Base-by-base conservation (phyloP, 2,329 filamentous ascomycete species). In the Beauveria caledonica region DNA sequence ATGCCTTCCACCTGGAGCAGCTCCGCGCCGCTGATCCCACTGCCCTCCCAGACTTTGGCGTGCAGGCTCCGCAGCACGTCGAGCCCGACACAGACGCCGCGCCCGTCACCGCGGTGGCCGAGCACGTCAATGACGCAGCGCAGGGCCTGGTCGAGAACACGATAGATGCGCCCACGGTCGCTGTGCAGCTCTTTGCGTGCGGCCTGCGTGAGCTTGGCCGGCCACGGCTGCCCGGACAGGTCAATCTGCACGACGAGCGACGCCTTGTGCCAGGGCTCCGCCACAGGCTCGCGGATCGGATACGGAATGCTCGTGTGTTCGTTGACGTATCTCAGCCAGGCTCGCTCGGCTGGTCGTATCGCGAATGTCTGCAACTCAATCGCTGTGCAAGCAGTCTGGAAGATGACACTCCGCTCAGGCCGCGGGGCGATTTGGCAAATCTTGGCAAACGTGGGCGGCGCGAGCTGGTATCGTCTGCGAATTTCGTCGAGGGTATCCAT, bases 1-100 rank as follows among this genome's bases (percentile, higher is more conserved):
- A 97, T 83, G 3, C 86, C 83, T 0, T 89, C 85, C 1, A 99
- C 80, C 70, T 97, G 93, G 62, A 88, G 88, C 68, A 99, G 81
- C 65, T 97, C 89, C 23, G 88, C 78, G 0, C 89, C 84, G 2
- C 86, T 89, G 39, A 9, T 19, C 17, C 88, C 86, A 2, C 86
- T 89, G 39, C 88, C 86, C 68, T 99, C 94, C 94, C 92, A 96
- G 1, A 80, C 78, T 1, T 82, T 83, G 2, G 92, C 89, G 23
- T 84, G 82, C 56, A 97, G 75, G 64, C 90, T 91, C 60, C 93
- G 82, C 52, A 88, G 82, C 6, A 97, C 80, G 68, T 93, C 88
- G 1, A 97, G 79, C 6, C 88, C 88, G 63, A 86, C 85, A 29
- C 82, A 82, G 1, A 85, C 80, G 2, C 87, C 82, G 5, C 85